Evolutionary conservation across 306 rosid species (phyloP), one percentile per base, ranked within the genome.

Genomic region (Glycyrrhiza uralensis): DNA sequence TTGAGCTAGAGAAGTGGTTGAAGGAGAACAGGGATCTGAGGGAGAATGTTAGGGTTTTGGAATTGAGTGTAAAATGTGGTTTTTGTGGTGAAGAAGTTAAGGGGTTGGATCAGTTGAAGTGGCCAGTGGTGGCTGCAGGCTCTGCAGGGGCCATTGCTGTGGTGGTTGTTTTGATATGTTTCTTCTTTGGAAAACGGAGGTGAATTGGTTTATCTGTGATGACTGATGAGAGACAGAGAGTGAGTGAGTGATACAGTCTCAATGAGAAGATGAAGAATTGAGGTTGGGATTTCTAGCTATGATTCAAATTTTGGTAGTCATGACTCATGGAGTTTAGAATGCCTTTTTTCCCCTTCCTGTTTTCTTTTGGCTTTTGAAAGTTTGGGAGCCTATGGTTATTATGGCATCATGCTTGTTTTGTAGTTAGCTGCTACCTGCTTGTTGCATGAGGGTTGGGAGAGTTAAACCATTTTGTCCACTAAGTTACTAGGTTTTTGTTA

Each of bases 81-180:
- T n/a, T n/a, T n/a, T n/a, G n/a, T 58, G 84, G 51, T 5, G 74
- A 41, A 3, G 87, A 72, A 47, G 85, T 54, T 46, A 66, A 67
- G 35, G 57, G 4, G 76, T n/a, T n/a, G n/a, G n/a, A n/a, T n/a
- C n/a, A 77, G 12, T 20, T 66, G 22, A 65, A 42, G 67, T 89
- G 86, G 96, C 90, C 84, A 0, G 66, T 81, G 30, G 74, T 86
- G 22, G 92, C 81, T 0, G 81, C 70, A 2, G 93, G 93, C 2
- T 81, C 91, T 6, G 74, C 82, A 0, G 91, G 81, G 8, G 92
- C 77, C 7, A 12, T 88, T 47, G 86, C 76, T 72, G 74, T 56
- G 0, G 82, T 77, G 0, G 80, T 76, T 44, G 87, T 82, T 10
- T 49, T 81, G 0, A 18, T 75, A 19, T 83, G 51, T 68, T 71